These are phyloP conservation scores for Lupinus albus DNA, from an alignment of 306 rosid species.

Conservation along the genomic window DNA sequence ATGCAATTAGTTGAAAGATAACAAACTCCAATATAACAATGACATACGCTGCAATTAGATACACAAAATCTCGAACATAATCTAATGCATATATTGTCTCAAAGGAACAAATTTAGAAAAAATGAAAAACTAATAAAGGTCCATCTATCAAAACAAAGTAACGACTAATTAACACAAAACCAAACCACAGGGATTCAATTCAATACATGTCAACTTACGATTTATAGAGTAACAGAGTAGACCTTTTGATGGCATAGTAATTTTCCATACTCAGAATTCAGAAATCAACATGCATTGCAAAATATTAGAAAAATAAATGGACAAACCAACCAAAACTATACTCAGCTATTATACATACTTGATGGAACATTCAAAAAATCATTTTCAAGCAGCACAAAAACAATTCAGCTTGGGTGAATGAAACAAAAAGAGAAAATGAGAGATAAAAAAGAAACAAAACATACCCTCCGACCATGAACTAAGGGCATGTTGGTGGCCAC, in stretches of 20 bases:
- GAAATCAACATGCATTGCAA: slow-evolving; percentile 11
- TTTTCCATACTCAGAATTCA: not conserved
- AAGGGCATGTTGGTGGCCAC: slow-evolving; percentile 42
- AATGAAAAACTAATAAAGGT: too few relatives aligned
- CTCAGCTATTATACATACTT: slow-evolving; percentile 6
- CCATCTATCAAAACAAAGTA: slow-evolving; percentile 4
- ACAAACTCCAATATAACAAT: not conserved
- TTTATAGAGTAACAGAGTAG: not conserved
- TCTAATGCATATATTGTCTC: not conserved
- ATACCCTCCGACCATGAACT: slow-evolving; percentile 63
- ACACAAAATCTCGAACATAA: slow-evolving; percentile 2
- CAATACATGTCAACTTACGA: slow-evolving; percentile 1
- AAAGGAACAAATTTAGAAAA: not conserved
- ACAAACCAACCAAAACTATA: not conserved
- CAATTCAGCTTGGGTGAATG: not conserved
- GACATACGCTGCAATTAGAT: not conserved
- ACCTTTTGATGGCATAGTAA: not conserved
- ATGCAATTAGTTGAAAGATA: slow-evolving; percentile 10
- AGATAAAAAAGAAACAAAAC: slow-evolving; percentile 39
- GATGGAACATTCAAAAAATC: slow-evolving; percentile 5
- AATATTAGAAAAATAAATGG: not conserved
- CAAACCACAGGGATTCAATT: slow-evolving; percentile 7
- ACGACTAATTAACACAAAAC: slow-evolving; percentile 4
- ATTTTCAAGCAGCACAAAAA: slow-evolving; percentile 2
- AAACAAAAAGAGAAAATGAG: not conserved